Evolutionary conservation across 2,329 filamentous ascomycete genomes (phyloP).

Genomic region (Alternaria consortialis): DNA sequence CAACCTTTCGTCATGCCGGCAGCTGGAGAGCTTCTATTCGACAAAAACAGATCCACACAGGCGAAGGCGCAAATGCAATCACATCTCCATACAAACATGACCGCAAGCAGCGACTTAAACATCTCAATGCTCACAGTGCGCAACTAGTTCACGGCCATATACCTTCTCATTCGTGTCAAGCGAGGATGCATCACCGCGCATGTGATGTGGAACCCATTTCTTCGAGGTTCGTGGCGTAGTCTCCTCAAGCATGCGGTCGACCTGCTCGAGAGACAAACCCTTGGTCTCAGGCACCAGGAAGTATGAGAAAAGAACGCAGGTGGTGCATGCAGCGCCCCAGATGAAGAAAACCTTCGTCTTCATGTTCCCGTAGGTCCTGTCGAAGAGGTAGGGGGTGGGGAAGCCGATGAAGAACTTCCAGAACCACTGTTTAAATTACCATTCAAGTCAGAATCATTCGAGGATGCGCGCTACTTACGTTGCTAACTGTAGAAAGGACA

Average conservation of each 20-base stretch:
- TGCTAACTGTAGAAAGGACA: conserved; percentile 84
- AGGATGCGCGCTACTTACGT: conserved; percentile 53
- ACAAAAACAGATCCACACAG: not conserved
- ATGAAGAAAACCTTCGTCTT: conserved; percentile 64
- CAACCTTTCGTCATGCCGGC: not conserved
- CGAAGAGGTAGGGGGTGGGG: conserved; percentile 76
- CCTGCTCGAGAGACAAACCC: conserved; percentile 79
- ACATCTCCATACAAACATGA: not conserved
- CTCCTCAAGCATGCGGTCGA: conserved; percentile 88
- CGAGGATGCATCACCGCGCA: conserved; percentile 5
- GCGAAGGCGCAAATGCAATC: not conserved
- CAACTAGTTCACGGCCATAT: not conserved
- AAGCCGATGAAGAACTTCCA: conserved; percentile 74
- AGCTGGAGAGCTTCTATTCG: not conserved
- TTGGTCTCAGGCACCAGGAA: conserved; percentile 80
- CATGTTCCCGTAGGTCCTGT: conserved; percentile 70
- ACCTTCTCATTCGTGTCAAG: conserved; percentile 6
- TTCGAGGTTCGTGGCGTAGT: conserved; percentile 75
- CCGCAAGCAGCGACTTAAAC: not conserved
- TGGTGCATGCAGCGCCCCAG: conserved; percentile 61
- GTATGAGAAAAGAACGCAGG: conserved; percentile 72
- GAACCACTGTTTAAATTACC: conserved; percentile 57
- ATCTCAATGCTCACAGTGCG: not conserved
- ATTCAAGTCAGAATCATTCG: not conserved
- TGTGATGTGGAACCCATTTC: conserved; percentile 72